A percentile compares a stretch with the other conserved stretches of the same genome.
Evolutionary conservation across 2,329 filamentous ascomycete species (phyloP).

Genomic region (Aspergillus brunneoviolaceus): DNA sequence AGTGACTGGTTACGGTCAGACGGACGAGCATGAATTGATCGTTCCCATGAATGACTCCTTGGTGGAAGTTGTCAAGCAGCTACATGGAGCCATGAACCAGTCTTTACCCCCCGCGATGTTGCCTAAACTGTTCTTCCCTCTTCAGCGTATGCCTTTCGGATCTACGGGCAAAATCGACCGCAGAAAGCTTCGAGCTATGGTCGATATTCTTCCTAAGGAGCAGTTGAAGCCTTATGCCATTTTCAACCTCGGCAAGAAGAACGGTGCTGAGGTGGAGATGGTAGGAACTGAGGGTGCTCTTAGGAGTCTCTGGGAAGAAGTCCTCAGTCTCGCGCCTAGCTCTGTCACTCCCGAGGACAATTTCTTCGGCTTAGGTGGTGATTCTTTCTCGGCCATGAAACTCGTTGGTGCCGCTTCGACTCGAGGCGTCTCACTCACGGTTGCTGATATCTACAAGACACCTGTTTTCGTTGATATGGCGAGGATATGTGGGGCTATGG

Average conservation of each 20-base stretch:
- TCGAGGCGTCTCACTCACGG: constrained; percentile 41
- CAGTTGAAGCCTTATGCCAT: constrained; percentile 32
- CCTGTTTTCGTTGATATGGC: constrained; percentile 48
- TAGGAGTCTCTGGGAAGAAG: constrained; percentile 39
- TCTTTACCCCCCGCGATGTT: constrained; percentile 45
- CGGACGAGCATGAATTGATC: constrained; percentile 14
- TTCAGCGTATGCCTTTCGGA: constrained; percentile 42
- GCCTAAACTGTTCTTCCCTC: constrained; percentile 45
- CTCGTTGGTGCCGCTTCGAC: constrained; percentile 44
- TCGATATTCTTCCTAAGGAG: constrained; percentile 36
- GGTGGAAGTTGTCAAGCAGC: constrained; percentile 23
- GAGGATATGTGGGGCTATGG: constrained; percentile 22
- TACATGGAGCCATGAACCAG: constrained; percentile 28
- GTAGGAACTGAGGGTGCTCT: constrained; percentile 32
- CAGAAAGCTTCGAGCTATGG: constrained; percentile 37
- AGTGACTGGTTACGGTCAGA: constrained; percentile 13
- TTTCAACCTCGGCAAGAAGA: constrained; percentile 18
- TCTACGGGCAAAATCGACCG: constrained; percentile 47
- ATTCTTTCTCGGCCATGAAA: constrained; percentile 50
- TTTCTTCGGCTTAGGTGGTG: constrained; percentile 50
- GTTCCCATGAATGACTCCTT: constrained; percentile 27
- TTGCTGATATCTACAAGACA: constrained; percentile 46
- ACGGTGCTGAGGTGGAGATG: constrained; percentile 28
- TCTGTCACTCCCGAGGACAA: constrained; percentile 46
- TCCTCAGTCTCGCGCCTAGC: constrained; percentile 38